phyloP scores from a whole-genome alignment of 164 flowering plant species.

The Magnolia sinica region DNA sequence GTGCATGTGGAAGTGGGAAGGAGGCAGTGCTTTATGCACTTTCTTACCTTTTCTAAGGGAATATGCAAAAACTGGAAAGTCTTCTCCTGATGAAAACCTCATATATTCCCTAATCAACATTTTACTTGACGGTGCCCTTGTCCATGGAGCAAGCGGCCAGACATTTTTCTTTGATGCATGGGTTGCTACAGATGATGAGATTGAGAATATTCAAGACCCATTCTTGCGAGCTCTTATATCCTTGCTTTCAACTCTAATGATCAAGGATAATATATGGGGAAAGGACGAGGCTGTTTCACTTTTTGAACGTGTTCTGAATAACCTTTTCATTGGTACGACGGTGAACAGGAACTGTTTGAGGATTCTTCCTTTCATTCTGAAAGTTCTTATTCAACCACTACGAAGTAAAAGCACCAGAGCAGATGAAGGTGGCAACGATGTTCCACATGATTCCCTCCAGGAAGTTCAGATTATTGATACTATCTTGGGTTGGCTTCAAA shows the following conservation, averaged over 20 bases:
- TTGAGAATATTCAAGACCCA: constrained; percentile 61
- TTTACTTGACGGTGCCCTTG: constrained; percentile 79
- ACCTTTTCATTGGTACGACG: constrained; percentile 56
- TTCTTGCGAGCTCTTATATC: constrained; percentile 74
- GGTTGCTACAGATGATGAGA: constrained; percentile 41
- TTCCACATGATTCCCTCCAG: constrained; percentile 23
- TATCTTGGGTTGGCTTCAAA: constrained; percentile 63
- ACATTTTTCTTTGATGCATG: constrained; percentile 32
- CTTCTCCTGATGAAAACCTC: constrained; percentile 27
- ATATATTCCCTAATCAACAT: constrained; percentile 52
- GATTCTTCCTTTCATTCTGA: constrained; percentile 61
- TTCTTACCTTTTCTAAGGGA: constrained; percentile 56
- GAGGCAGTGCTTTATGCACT: constrained; percentile 62
- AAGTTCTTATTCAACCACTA: constrained; percentile 50
- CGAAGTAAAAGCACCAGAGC: constrained; percentile 17
- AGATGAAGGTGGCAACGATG: constrained; percentile 21
- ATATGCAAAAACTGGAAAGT: constrained; percentile 35
- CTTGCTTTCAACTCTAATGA: constrained; percentile 45
- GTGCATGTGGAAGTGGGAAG: constrained; percentile 92
- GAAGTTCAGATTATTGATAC: constrained; percentile 32
- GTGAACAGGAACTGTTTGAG: constrained; percentile 53
- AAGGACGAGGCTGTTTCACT: constrained; percentile 44
- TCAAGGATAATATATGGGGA: constrained; percentile 54
- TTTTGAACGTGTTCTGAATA: constrained; percentile 43
- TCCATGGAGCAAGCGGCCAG: constrained; percentile 40